These are phyloP conservation scores for Cymbomonas tetramitiformis DNA, from an alignment of 139 green algal species.

Conservation along the genomic window DNA sequence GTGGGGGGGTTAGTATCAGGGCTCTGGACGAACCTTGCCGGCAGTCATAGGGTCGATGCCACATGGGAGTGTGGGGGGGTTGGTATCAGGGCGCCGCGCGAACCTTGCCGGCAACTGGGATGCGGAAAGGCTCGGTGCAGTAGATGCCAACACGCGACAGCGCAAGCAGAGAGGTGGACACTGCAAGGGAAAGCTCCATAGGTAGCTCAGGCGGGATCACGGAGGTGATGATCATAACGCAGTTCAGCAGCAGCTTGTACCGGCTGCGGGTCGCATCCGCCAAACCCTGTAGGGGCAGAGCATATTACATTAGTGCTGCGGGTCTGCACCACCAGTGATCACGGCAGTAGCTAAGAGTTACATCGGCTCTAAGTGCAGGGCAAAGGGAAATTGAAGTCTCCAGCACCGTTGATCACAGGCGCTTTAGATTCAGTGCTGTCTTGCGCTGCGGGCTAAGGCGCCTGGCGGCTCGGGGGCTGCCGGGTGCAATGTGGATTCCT, in stretches of 20 bases:
- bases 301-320: not conserved
- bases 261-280: constrained; percentile 69
- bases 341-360: constrained; percentile 24
- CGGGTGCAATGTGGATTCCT: too few species aligned
- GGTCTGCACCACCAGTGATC: not conserved
- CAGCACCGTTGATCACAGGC: too few species aligned
- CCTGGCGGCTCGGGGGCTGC: too few species aligned
- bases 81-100: not conserved
- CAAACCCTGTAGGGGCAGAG: constrained; percentile 23
- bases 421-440: too few species aligned
- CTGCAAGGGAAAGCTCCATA: constrained; percentile 93
- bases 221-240: constrained; percentile 90
- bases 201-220: constrained; percentile 92
- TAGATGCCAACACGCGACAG: constrained; percentile 56
- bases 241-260: constrained; percentile 96
- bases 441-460: too few species aligned
- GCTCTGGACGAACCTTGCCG: too few species aligned
- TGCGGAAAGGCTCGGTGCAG: constrained; percentile 96
- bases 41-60: too few species aligned
- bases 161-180: constrained; percentile 58
- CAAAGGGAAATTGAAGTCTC: too few species aligned
- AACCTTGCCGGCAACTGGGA: constrained; percentile 83
- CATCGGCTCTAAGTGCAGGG: too few species aligned
- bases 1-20: not conserved
- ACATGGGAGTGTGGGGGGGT: not conserved